Evolutionary conservation across 176 grass and related monocot species (phyloP), one percentile per base, ranked within the genome.

Genomic region (Eleusine coracana): DNA sequence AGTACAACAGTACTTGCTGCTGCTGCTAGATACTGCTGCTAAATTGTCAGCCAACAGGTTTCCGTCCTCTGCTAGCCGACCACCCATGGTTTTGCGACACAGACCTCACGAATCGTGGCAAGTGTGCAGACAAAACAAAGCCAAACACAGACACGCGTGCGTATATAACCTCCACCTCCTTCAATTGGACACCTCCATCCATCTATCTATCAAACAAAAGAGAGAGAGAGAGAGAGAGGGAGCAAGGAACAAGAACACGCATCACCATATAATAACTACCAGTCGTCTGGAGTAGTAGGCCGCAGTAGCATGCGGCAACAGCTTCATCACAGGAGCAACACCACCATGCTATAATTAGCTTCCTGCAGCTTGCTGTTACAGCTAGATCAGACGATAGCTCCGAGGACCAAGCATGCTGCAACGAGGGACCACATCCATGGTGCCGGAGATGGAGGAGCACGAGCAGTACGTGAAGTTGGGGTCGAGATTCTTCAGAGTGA

Each of bases 401-500:
- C 42, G 9, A 44, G 42, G 8, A 45, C 31, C 31, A 46, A 46
- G 44, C 44, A 46, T 46, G 44, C 44, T 46, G 8, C 10, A 46
- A 46, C 10, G 5, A 61, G 68, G 67, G 67, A 36, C 14, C 44
- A 59, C 10, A 58, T 6, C 31, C 31, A 34, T 2, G 31, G 31
- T 34, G 31, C 31, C 31, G 31, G 69, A 59, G 1, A 77, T 36
- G 50, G 67, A 71, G 37, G 38, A 59, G 67, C 51, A 82, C 73
- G 82, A 85, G 83, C 31, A 49, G 41, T 90, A 83, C 39, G 79
- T 86, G 49, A 12, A 74, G 83, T 83, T 74, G n/a, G 88, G 21
- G 39, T 68, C 74, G n/a, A 73, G 88, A 68, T 90, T 90, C 84
- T 90, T 68, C 84, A 79, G 68, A 29, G 79, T 86, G 50, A 69